Percentiles rank a stretch among this genome's conserved stretches.
These are phyloP conservation scores for Chaetomium cochliodes DNA, from an alignment of 495 filamentous ascomycete genomes.

Conservation along the genomic window DNA sequence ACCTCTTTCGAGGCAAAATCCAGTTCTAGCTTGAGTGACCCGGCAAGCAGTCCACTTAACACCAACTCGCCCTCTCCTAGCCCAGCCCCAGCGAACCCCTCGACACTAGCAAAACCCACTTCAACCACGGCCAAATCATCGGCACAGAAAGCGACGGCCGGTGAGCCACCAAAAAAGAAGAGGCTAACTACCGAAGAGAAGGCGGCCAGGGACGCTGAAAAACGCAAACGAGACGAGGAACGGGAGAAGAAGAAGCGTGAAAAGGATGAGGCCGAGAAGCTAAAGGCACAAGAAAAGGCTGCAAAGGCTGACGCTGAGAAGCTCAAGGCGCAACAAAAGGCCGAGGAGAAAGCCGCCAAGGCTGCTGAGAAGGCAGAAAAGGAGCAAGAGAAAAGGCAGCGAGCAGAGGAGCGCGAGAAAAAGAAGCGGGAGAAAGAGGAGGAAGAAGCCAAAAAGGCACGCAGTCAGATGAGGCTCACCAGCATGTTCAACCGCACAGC, in stretches of 20 bases:
- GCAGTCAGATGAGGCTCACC: constrained; percentile 50
- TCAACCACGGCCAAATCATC: constrained; percentile 17
- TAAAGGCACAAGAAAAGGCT: constrained; percentile 48
- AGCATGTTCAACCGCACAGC: constrained; percentile 51
- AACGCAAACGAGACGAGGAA: constrained; percentile 44
- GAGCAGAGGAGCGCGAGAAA: constrained; percentile 53
- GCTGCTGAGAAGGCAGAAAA: constrained; percentile 43
- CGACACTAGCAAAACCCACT: constrained; percentile 7
- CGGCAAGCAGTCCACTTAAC: constrained; percentile 38
- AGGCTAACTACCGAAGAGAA: constrained; percentile 54
- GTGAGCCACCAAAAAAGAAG: constrained; percentile 46
- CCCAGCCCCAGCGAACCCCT: constrained; percentile 20
- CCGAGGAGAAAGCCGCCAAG: constrained; percentile 33
- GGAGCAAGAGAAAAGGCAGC: constrained; percentile 53
- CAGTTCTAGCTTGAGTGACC: constrained; percentile 37
- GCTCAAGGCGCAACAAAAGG: constrained; percentile 46
- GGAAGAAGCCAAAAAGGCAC: constrained; percentile 66
- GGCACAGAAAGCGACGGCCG: constrained; percentile 22
- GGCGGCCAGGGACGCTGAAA: constrained; percentile 42
- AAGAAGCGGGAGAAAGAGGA: constrained; percentile 62
- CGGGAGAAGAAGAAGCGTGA: constrained; percentile 45
- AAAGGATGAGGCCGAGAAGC: constrained; percentile 43
- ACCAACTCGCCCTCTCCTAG: constrained; percentile 35
- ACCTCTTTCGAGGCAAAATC: constrained; percentile 19
- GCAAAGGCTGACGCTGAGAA: constrained; percentile 43